These are phyloP conservation scores for Ceratobasidium sp. DNA, from an alignment of 1,284 basidiomycete genomes.

Conservation along the genomic window DNA sequence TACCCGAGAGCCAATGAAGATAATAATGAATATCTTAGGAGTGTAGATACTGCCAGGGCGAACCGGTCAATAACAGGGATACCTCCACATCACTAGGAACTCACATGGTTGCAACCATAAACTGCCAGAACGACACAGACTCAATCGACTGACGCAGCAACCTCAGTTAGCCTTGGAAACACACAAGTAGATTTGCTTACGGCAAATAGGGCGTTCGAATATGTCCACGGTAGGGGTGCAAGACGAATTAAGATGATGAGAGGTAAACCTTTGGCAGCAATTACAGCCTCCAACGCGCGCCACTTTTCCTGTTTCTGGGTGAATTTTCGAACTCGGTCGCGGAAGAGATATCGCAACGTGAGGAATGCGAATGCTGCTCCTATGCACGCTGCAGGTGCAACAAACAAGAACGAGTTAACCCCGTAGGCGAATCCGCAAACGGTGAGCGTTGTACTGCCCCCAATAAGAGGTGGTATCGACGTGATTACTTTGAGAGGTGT, in stretches of 20 bases:
- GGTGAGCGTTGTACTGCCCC: slow-evolving; percentile 72
- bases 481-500: slow-evolving; percentile 61
- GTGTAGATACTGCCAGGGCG: slow-evolving; percentile 60
- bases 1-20: slow-evolving; percentile 81
- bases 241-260: slow-evolving; percentile 83
- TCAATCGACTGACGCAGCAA: slow-evolving; percentile 67
- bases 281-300: slow-evolving; percentile 78
- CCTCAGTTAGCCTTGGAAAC: slow-evolving; percentile 1
- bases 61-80: background rate
- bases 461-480: slow-evolving; percentile 82
- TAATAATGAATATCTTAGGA: slow-evolving; percentile 75
- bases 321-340: slow-evolving; percentile 65
- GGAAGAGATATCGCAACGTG: slow-evolving; percentile 69
- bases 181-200: slow-evolving; percentile 58
- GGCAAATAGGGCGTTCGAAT: slow-evolving; percentile 80
- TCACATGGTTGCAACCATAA: slow-evolving; percentile 68
- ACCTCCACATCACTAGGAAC: background rate
- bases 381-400: slow-evolving; percentile 67
- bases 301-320: slow-evolving; percentile 72
- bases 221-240: slow-evolving; percentile 84
- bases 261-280: slow-evolving; percentile 76
- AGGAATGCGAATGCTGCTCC: slow-evolving; percentile 77
- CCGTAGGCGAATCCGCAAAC: slow-evolving; percentile 86
- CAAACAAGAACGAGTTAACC: slow-evolving; percentile 74
- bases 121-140: slow-evolving; percentile 77